Conservation (phyloP, 495 filamentous ascomycete species). For the Hyaloscypha hepaticicola region DNA sequence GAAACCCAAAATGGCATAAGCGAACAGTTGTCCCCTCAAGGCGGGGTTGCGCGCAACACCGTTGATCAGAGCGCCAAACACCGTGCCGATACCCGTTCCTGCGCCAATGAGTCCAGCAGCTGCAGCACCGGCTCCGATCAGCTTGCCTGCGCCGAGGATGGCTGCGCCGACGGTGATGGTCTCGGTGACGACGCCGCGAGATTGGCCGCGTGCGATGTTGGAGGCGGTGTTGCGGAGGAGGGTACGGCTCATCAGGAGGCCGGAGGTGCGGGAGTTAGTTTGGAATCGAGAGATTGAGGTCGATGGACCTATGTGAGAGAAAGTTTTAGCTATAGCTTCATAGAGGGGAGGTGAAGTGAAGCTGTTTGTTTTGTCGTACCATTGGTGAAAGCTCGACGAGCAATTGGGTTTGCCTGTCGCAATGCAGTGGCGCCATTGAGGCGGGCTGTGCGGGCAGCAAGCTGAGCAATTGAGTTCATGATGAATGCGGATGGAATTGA, state of each 20-base stretch:
- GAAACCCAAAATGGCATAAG: slow-evolving; percentile 41
- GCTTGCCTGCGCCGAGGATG: slow-evolving; percentile 38
- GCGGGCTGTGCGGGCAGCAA: slow-evolving; percentile 23
- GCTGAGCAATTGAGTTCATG: slow-evolving; percentile 23
- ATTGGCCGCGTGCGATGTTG: slow-evolving; percentile 24
- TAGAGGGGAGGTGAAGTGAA: neutral
- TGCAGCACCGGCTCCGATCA: slow-evolving; percentile 40
- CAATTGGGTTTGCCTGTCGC: slow-evolving; percentile 24
- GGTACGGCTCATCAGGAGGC: slow-evolving; percentile 20
- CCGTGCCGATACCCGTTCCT: slow-evolving; percentile 42
- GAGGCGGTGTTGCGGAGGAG: slow-evolving; percentile 22
- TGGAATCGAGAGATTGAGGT: slow-evolving; percentile 27
- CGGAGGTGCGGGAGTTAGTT: slow-evolving; percentile 11
- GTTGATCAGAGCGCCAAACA: slow-evolving; percentile 40
- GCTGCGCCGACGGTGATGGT: slow-evolving; percentile 35
- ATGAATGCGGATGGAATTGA: slow-evolving; percentile 23
- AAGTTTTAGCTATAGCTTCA: neutral
- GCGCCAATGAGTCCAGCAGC: slow-evolving; percentile 43
- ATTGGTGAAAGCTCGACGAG: slow-evolving; percentile 26
- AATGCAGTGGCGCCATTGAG: slow-evolving; percentile 23
- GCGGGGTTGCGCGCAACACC: slow-evolving; percentile 43
- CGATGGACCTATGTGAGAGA: slow-evolving; percentile 8
- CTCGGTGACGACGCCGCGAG: slow-evolving; percentile 36
- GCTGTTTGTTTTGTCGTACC: slow-evolving; percentile 15
- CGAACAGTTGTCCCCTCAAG: slow-evolving; percentile 40